phyloP scores from a whole-genome alignment of 2,329 filamentous ascomycete species.

The Aspergillus costaricaensis region DNA sequence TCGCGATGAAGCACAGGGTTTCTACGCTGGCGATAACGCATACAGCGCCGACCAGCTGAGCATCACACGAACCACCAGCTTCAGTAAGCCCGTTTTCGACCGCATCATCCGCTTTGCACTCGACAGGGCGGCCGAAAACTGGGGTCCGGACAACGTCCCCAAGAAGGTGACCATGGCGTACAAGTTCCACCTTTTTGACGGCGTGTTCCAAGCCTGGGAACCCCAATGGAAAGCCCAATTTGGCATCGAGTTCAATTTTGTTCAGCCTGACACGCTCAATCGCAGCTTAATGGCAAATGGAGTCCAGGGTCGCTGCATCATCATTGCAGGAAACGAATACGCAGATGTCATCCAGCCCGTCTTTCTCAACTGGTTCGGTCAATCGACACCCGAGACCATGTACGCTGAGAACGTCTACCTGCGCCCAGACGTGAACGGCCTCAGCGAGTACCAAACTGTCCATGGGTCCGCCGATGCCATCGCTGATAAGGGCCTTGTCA shows the following conservation, averaged over 20 bases:
- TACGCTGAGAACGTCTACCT: conserved; percentile 11
- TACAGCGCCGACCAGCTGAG: not conserved
- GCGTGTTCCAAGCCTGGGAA: conserved; percentile 5
- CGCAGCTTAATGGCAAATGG: conserved; percentile 7
- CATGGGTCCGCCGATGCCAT: conserved; percentile 10
- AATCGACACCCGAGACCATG: not conserved
- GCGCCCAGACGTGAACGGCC: not conserved
- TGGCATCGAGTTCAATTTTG: not conserved
- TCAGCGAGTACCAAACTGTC: conserved; percentile 11
- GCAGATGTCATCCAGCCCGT: conserved; percentile 9
- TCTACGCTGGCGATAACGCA: conserved; percentile 7
- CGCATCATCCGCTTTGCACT: conserved; percentile 1
- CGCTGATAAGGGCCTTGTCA: not conserved
- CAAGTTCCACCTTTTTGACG: conserved; percentile 12
- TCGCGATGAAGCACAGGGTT: conserved; percentile 8
- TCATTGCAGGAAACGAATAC: conserved; percentile 9
- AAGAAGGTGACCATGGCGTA: conserved; percentile 1
- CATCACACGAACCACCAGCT: conserved; percentile 1
- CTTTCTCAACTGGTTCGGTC: conserved; percentile 6
- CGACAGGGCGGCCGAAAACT: not conserved
- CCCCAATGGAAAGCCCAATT: not conserved
- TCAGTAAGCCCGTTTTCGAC: conserved; percentile 1
- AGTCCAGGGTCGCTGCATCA: not conserved
- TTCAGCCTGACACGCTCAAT: conserved; percentile 9
- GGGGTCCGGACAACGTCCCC: too few species aligned